Evolutionary conservation across 1,284 basidiomycete species (phyloP).

Genomic region (Microbotryum scabiosae): DNA sequence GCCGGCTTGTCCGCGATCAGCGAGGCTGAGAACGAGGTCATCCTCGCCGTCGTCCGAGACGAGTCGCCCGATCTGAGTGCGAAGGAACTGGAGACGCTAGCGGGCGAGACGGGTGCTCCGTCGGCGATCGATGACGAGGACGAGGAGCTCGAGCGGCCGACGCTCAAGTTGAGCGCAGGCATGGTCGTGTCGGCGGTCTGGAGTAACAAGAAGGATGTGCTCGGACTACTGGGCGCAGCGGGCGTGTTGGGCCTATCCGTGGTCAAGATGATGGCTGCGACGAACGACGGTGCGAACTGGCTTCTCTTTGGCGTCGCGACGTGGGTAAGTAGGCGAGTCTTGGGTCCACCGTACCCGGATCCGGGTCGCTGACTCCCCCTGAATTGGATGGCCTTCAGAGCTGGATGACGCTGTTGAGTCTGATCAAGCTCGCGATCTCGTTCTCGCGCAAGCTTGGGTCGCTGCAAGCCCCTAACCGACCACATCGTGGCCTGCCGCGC

Average conservation of each 20-base stretch:
- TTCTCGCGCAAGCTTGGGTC: slow-evolving; percentile 12
- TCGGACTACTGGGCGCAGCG: background rate
- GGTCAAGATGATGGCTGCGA: background rate
- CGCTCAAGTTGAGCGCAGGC: background rate
- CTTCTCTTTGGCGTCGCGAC: background rate
- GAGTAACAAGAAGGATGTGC: slow-evolving; percentile 18
- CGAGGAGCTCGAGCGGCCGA: slow-evolving; percentile 11
- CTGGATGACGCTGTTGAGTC: slow-evolving; percentile 17
- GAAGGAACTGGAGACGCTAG: background rate
- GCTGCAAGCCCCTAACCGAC: slow-evolving; percentile 20
- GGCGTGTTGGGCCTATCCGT: background rate
- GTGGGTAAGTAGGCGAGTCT: slow-evolving; percentile 17
- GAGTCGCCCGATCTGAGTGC: slow-evolving; percentile 15
- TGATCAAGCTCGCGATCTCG: slow-evolving; percentile 27
- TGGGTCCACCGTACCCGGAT: background rate
- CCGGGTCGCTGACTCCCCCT: background rate
- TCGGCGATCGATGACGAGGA: slow-evolving; percentile 3
- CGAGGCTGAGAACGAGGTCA: slow-evolving; percentile 30
- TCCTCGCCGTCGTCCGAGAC: slow-evolving; percentile 15
- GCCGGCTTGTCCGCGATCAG: slow-evolving; percentile 10
- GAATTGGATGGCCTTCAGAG: background rate
- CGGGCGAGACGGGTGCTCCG: slow-evolving; percentile 12
- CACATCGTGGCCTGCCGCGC: slow-evolving; percentile 19
- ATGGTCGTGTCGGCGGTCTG: slow-evolving; percentile 12
- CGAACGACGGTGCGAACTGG: slow-evolving; percentile 6